Base-by-base conservation (phyloP, 225 moss, liverwort and hornwort species). In the Antitrichia curtipendula region DNA sequence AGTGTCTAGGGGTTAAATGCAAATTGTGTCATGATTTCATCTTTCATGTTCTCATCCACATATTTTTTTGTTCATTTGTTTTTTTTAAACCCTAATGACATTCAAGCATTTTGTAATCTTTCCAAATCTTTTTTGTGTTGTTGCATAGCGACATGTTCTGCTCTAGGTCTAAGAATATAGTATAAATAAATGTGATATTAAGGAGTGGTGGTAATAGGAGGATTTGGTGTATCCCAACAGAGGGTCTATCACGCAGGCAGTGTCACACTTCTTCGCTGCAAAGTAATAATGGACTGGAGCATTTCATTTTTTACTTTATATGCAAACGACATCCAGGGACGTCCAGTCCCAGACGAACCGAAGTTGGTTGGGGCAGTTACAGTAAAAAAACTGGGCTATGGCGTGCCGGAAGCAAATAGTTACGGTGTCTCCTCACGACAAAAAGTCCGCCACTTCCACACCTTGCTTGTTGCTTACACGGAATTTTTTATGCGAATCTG, bases 51-150 rank as follows among this genome's bases (percentile, higher is more conserved):
- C 2, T 12, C 50, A 32, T 74, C 21, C 2, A 50, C 13, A 32
- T 74, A 50, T 1, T 21, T 50, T 53, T 75, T 13, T 0, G 0
- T 34, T 34, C 5, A 34, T 75, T 52, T 12, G 5, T 49, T 20
- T 4, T 52, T 22, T 7, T 3, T 34, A 21, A 12, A 13, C 0
- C 8, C 8, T 34, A 8, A 13, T 19, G 21, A 34, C 8, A 50
- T 52, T 34, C 34, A 52, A 34, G 0, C 14, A 21, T 34, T 52
- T 75, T 21, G 22, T n/a, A n/a, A n/a, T n/a, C n/a, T n/a, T 13
- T 21, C 3, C 5, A 52, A 52, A 36, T 23, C 8, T 14, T 53
- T 36, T 32, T 14, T 0, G 0, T 23, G 8, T 5, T 50, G 5
- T 52, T 36, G 52, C 23, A 50, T 20, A 12, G 34, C 3, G 0